These are phyloP conservation scores for Bipolaris oryzae DNA, from an alignment of 2,329 filamentous ascomycete genomes.

Conservation along the genomic window DNA sequence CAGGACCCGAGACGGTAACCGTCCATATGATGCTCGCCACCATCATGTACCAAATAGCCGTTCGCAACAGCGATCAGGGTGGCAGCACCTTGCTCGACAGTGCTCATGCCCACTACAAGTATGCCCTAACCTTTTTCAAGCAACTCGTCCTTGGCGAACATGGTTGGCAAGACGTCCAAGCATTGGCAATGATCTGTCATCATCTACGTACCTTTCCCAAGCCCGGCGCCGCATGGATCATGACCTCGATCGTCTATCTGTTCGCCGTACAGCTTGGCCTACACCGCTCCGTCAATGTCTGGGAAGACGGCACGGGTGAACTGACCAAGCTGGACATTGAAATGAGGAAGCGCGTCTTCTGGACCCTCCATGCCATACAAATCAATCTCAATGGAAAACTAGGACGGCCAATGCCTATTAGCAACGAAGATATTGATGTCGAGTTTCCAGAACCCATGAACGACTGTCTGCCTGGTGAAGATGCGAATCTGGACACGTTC, in stretches of 20 bases:
- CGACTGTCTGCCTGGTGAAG: slow-evolving; percentile 71
- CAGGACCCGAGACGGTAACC: slow-evolving; percentile 68
- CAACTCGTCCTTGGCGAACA: slow-evolving; percentile 66
- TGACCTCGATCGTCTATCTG: slow-evolving; percentile 68
- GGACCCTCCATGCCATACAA: slow-evolving; percentile 70
- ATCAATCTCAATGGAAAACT: slow-evolving; percentile 76
- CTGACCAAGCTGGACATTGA: slow-evolving; percentile 69
- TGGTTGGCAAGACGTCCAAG: slow-evolving; percentile 72
- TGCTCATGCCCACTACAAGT: slow-evolving; percentile 81
- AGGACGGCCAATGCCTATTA: slow-evolving; percentile 76
- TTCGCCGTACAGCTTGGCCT: slow-evolving; percentile 76
- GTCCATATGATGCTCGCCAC: slow-evolving; percentile 81
- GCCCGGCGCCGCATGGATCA: slow-evolving; percentile 73
- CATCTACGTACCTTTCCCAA: slow-evolving; percentile 81
- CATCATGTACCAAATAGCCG: slow-evolving; percentile 78
- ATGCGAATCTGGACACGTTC: slow-evolving; percentile 48
- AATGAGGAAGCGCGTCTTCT: slow-evolving; percentile 79
- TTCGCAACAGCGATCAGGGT: slow-evolving; percentile 64
- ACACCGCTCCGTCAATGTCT: slow-evolving; percentile 71
- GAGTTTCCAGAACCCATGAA: slow-evolving; percentile 74
- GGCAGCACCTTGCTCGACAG: slow-evolving; percentile 58
- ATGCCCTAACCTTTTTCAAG: slow-evolving; percentile 70
- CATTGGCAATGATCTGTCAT: slow-evolving; percentile 71
- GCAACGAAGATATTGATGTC: slow-evolving; percentile 76
- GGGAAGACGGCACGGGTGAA: slow-evolving; percentile 52